Percentiles rank a stretch among this genome's conserved stretches.
These are phyloP conservation scores for Xylaria flabelliformis DNA, from an alignment of 495 filamentous ascomycete species.

Conservation along the genomic window DNA sequence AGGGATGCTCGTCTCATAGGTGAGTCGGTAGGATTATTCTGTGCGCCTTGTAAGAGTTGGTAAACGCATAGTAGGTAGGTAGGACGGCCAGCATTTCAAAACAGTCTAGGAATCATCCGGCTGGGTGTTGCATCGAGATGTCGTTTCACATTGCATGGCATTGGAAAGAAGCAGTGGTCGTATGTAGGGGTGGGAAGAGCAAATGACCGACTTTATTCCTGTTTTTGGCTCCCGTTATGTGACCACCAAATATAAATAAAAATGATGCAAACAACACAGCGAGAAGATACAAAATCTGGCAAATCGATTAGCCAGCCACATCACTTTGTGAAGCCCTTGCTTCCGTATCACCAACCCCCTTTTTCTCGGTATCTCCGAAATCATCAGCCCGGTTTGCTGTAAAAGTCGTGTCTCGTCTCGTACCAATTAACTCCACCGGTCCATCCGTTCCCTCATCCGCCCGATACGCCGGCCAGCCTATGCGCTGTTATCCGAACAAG, in stretches of 20 bases:
- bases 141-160: background rate
- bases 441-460: background rate
- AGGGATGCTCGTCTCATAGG: background rate
- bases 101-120: background rate
- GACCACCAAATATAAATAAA: background rate
- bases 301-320: background rate
- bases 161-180: background rate
- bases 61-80: background rate
- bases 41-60: background rate
- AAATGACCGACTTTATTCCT: background rate
- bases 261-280: background rate
- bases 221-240: background rate
- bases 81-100: background rate
- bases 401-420: background rate
- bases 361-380: background rate
- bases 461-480: background rate
- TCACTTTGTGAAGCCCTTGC: conserved; percentile 7
- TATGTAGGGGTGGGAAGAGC: background rate
- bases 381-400: background rate
- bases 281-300: background rate
- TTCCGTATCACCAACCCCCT: conserved; percentile 1
- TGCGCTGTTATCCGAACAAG: background rate
- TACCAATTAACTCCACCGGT: background rate
- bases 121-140: background rate
- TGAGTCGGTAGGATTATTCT: conserved; percentile 2